Evolutionary conservation across 768 basidiomycete species (phyloP).

Genomic region (Hypholoma sublateritium): DNA sequence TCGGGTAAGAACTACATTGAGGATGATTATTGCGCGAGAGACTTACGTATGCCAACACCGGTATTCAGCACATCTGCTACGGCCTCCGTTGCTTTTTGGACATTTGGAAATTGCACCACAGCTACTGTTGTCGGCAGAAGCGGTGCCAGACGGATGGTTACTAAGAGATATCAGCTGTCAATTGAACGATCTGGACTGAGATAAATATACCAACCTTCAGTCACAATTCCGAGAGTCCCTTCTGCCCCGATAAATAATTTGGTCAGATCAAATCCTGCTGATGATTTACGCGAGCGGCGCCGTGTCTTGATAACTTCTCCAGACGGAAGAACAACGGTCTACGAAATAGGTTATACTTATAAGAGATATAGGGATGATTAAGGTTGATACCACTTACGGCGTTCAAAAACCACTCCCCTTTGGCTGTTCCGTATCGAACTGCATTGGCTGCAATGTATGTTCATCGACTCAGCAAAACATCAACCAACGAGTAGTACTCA

Average conservation of each 20-base stretch:
- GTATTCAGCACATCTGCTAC: slow-evolving; percentile 70
- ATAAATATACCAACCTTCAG: slow-evolving; percentile 55
- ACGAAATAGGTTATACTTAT: not conserved
- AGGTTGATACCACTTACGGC: slow-evolving; percentile 39
- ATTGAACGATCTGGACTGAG: not conserved
- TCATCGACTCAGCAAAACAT: not conserved
- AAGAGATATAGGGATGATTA: not conserved
- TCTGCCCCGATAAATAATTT: slow-evolving; percentile 86
- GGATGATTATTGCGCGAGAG: not conserved
- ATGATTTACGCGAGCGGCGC: slow-evolving; percentile 73
- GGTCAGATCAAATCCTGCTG: slow-evolving; percentile 84
- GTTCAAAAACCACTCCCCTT: slow-evolving; percentile 89
- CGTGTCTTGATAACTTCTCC: slow-evolving; percentile 93
- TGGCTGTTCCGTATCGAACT: slow-evolving; percentile 86
- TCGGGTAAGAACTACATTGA: not conserved
- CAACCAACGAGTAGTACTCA: slow-evolving; percentile 27
- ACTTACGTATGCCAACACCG: slow-evolving; percentile 76
- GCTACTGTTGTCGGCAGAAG: slow-evolving; percentile 82
- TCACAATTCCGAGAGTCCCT: slow-evolving; percentile 83
- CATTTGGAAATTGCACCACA: slow-evolving; percentile 76
- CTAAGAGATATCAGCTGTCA: slow-evolving; percentile 30
- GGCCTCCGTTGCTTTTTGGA: slow-evolving; percentile 72
- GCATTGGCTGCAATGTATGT: slow-evolving; percentile 56
- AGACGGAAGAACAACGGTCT: slow-evolving; percentile 88
- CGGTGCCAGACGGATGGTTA: slow-evolving; percentile 81